These are phyloP conservation scores for Diaporthe longicolla DNA, from an alignment of 2,329 filamentous ascomycete species.

Conservation along the genomic window DNA sequence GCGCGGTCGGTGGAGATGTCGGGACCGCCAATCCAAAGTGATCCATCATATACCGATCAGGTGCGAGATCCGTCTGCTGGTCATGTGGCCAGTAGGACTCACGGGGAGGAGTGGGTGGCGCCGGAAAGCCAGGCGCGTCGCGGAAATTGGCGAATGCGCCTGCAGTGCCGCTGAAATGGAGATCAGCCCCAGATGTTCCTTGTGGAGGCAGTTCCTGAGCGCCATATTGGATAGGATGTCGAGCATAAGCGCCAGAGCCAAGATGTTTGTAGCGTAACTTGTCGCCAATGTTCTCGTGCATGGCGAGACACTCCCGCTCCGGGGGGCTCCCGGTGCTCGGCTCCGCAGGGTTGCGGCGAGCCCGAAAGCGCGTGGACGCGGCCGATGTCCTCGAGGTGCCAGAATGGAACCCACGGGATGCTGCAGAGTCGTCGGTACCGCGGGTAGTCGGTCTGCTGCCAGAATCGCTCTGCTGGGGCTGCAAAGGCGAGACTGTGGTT, in stretches of 20 bases:
- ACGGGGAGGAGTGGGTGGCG: conserved; percentile 28
- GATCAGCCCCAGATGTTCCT: not conserved
- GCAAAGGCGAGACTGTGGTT: conserved; percentile 17
- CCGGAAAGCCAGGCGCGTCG: conserved; percentile 1
- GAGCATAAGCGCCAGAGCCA: not conserved
- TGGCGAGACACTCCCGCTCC: not conserved
- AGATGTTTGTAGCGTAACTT: not conserved
- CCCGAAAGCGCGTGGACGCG: conserved; percentile 18
- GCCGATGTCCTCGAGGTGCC: conserved; percentile 24
- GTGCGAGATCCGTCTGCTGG: not conserved
- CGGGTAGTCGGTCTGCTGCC: conserved; percentile 15
- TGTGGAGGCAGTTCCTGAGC: not conserved
- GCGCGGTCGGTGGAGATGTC: not conserved
- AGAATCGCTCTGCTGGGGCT: conserved; percentile 35
- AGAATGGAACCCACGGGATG: conserved; percentile 4
- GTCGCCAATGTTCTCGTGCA: conserved; percentile 29
- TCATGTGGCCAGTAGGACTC: not conserved
- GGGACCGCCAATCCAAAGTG: not conserved
- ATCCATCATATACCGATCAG: not conserved
- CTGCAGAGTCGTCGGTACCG: conserved; percentile 13
- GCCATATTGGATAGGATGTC: not conserved
- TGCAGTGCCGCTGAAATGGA: not conserved
- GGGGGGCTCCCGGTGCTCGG: conserved; percentile 41
- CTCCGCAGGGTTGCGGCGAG: conserved; percentile 39
- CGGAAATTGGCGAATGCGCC: not conserved